Base-by-base conservation (phyloP, 352 stramenopile genomes). In the Pythium chondricola region DNA sequence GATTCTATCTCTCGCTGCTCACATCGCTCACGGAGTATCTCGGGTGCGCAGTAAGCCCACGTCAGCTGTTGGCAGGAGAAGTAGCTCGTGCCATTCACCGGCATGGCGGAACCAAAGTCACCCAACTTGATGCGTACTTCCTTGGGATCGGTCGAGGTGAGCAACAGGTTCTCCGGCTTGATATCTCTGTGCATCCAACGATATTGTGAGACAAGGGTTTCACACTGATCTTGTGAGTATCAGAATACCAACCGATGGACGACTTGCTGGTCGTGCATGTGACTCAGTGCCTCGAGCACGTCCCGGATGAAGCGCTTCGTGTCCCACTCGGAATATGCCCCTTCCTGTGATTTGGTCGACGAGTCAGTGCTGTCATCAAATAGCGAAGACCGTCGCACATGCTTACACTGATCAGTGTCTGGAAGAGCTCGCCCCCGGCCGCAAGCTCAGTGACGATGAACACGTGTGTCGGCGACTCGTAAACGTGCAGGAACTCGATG, bases 81-180 rank as follows among this genome's bases (percentile, higher is more conserved):
- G 36, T 84, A 57, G 33, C 68, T 81, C 29, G 65, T 52, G 55
- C 58, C 29, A 56, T 79, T 25, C 17, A 58, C 49, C 31, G 81
- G 62, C 32, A 69, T 81, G n/a, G 85, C 82, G 16, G 88, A 58
- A 22, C 83, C 80, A 59, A 95, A 95, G 61, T 95, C 83, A 2
- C 74, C 80, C 11, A 95, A 49, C 59, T 94, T 93, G 33, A 95
- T 84, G 20, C 58, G 69, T 24, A 74, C 83, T 13, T 53, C 57
- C 26, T 83, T 85, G 16, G 77, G 59, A 36, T 93, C 79, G 5
- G 61, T 61, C 7, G 77, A 79, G 6, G 85, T 88, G 20, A 95
- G 63, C 31, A 95, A 52, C 31, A 95, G 63, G 42, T 95, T 95
- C 50, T 95, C 83, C 1, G 83, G 83, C 48, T 92, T 95, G 35